phyloP scores from a whole-genome alignment of 441 rosid species.

The Oxalis stricta region DNA sequence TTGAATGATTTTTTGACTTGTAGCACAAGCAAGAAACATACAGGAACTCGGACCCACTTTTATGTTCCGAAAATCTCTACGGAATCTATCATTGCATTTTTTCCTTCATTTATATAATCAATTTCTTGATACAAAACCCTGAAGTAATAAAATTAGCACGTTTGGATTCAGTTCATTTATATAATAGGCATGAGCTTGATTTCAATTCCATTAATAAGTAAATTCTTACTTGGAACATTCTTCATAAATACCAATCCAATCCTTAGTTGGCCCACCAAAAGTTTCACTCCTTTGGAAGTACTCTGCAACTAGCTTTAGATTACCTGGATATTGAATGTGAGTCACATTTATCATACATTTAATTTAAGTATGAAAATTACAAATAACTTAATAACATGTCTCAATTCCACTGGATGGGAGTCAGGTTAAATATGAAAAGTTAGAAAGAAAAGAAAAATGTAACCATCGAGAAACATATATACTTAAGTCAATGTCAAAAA shows the following conservation, averaged over 20 bases:
- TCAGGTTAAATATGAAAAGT: no score
- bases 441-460: no score
- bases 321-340: conserved; percentile 30
- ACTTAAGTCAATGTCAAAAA: conserved; percentile 86
- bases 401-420: no score
- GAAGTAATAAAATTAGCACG: conserved; percentile 15
- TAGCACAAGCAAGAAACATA: conserved; percentile 35
- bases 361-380: no score
- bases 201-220: background rate
- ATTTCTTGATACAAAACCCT: conserved; percentile 89
- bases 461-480: no score
- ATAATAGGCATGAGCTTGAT: background rate
- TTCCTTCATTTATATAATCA: conserved; percentile 91
- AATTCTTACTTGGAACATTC: conserved; percentile 72
- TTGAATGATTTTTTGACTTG: conserved; percentile 4
- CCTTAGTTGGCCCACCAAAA: conserved; percentile 66
- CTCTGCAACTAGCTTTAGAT: conserved; percentile 75
- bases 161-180: background rate
- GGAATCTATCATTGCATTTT: conserved; percentile 79
- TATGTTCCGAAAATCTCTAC: conserved; percentile 75
- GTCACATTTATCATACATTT: no score
- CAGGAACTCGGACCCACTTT: conserved; percentile 97
- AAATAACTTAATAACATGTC: no score
- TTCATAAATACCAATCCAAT: conserved; percentile 87
- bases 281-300: conserved; percentile 84